Evolutionary conservation across 805 yeast genomes (phyloP).

Genomic region (Ogataea corticis): DNA sequence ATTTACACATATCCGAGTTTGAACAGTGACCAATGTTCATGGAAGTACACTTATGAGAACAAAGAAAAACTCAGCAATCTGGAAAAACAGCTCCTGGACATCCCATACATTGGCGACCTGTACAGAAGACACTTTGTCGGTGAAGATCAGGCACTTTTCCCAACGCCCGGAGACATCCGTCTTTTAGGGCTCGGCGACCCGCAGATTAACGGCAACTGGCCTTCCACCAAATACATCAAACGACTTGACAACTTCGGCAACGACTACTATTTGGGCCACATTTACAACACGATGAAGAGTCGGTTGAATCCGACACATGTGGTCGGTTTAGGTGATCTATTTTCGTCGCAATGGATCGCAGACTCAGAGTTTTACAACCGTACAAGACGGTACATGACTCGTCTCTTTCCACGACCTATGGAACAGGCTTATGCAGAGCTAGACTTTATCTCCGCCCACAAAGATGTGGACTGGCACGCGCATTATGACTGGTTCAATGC

Average conservation of each 20-base stretch:
- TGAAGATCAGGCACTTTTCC: conserved; percentile 16
- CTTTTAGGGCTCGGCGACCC: conserved; percentile 93
- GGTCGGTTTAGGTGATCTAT: conserved; percentile 88
- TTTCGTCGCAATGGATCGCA: conserved; percentile 92
- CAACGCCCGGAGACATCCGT: conserved; percentile 41
- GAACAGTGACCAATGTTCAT: conserved; percentile 54
- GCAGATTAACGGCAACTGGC: conserved; percentile 90
- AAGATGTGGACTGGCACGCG: conserved; percentile 55
- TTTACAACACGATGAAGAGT: conserved; percentile 62
- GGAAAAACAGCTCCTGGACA: conserved; percentile 15
- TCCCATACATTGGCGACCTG: conserved; percentile 39
- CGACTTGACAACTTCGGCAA: conserved; percentile 85
- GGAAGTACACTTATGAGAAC: conserved; percentile 43
- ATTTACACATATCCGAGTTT: conserved; percentile 77
- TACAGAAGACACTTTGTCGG: conserved; percentile 31
- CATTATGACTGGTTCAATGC: conserved; percentile 40
- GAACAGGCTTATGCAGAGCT: conserved; percentile 50
- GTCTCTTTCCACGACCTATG: conserved; percentile 62
- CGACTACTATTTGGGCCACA: conserved; percentile 86
- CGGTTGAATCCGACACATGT: conserved; percentile 76
- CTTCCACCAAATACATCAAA: conserved; percentile 65
- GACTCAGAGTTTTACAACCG: conserved; percentile 85
- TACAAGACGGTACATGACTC: conserved; percentile 69
- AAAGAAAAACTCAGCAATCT: conserved; percentile 20
- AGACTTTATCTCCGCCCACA: conserved; percentile 48